Conservation (phyloP, 495 filamentous ascomycete species). For the Haplographium delicatum region DNA sequence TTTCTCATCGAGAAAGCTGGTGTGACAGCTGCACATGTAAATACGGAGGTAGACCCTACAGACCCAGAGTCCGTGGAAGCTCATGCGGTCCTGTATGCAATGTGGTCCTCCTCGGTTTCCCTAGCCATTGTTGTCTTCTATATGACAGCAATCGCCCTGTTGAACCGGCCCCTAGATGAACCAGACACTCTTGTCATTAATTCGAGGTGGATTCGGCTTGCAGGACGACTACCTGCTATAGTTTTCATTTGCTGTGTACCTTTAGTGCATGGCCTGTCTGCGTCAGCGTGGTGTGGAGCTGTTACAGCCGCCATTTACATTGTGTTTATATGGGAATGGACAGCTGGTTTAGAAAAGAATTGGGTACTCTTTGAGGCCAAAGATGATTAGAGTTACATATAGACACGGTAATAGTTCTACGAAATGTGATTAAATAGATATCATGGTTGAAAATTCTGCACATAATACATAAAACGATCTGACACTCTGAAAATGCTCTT, state of each 20-base stretch:
- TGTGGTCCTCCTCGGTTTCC: conserved; percentile 24
- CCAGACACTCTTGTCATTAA: conserved; percentile 23
- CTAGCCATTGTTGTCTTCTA: conserved; percentile 14
- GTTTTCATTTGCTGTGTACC: conserved; percentile 22
- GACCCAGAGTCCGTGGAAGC: background rate
- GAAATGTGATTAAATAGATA: too few relatives aligned
- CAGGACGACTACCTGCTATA: conserved; percentile 14
- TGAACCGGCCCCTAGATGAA: conserved; percentile 22
- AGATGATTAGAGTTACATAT: too few relatives aligned
- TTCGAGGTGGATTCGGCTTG: conserved; percentile 24
- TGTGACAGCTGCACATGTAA: conserved; percentile 1
- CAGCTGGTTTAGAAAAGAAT: conserved; percentile 20
- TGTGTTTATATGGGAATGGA: conserved; percentile 25
- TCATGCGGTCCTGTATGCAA: conserved; percentile 8
- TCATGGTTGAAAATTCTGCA: too few relatives aligned
- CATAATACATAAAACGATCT: too few relatives aligned
- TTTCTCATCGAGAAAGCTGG: conserved; percentile 21
- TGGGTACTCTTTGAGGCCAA: conserved; percentile 21
- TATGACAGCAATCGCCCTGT: conserved; percentile 23
- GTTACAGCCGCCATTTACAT: conserved; percentile 11
- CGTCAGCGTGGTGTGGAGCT: conserved; percentile 8
- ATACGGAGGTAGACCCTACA: background rate
- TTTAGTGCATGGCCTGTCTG: conserved; percentile 8
- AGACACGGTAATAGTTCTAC: too few relatives aligned
- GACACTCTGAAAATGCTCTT: too few relatives aligned